A percentile compares a stretch with the other conserved stretches of the same genome.
phyloP scores from a whole-genome alignment of 1,284 basidiomycete species.

The Pisolithus thermaeus region DNA sequence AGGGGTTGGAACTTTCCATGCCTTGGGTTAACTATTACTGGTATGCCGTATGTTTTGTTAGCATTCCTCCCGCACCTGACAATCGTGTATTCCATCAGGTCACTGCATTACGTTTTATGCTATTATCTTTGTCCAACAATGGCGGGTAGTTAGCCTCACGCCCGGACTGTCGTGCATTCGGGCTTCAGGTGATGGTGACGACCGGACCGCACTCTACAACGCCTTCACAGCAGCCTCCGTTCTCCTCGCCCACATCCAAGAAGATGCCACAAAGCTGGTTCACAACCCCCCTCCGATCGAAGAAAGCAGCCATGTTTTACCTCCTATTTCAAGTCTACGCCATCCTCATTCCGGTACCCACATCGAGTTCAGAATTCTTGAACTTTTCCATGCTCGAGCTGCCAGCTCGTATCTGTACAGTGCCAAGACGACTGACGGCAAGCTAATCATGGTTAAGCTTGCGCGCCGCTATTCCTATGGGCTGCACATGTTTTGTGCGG shows the following conservation, averaged over 20 bases:
- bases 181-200: background rate
- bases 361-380: too few relatives aligned
- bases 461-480: background rate
- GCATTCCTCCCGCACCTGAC: background rate
- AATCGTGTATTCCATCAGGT: background rate
- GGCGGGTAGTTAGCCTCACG: background rate
- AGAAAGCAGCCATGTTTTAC: too few relatives aligned
- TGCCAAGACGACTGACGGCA: background rate
- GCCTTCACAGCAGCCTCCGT: background rate
- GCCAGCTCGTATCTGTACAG: background rate
- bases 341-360: too few relatives aligned
- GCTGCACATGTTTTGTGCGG: background rate
- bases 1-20: background rate
- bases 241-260: background rate
- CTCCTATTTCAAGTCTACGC: too few relatives aligned
- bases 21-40: background rate
- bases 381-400: too few relatives aligned
- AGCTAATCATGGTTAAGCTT: background rate
- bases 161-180: background rate
- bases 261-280: background rate
- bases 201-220: background rate
- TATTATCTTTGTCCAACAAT: background rate
- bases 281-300: too few relatives aligned
- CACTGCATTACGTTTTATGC: background rate
- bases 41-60: background rate